These are phyloP conservation scores for Colletotrichum aenigma DNA, from an alignment of 2,329 filamentous ascomycete genomes.

Conservation along the genomic window DNA sequence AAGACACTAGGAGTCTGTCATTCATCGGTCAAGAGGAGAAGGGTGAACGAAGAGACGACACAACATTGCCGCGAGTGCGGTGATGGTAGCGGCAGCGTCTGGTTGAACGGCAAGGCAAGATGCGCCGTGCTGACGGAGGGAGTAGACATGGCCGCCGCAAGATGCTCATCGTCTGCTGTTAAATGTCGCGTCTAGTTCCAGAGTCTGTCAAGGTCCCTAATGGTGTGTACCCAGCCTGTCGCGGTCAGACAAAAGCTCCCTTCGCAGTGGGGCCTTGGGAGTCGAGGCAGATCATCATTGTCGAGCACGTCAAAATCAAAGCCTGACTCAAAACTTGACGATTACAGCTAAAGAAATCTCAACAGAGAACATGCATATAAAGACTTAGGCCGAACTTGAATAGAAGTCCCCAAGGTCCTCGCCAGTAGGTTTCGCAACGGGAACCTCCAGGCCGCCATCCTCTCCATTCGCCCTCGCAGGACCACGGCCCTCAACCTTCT, in stretches of 20 bases:
- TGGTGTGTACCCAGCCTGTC: background rate
- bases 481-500: background rate
- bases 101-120: background rate
- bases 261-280: background rate
- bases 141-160: no score
- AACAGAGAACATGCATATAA: background rate
- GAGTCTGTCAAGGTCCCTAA: background rate
- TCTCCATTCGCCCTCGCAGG: background rate
- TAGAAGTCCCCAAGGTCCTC: background rate
- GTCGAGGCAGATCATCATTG: background rate
- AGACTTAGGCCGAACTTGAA: background rate
- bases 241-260: background rate
- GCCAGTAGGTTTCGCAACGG: background rate
- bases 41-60: no score
- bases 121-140: no score
- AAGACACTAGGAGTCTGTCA: no score
- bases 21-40: no score
- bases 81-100: no score
- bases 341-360: background rate
- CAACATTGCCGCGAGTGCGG: no score
- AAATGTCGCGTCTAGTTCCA: background rate
- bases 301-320: background rate
- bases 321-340: background rate
- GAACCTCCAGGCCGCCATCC: background rate
- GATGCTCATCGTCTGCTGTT: no score